Base-by-base conservation (phyloP, 2,329 filamentous ascomycete species). In the Calonectria hongkongensis region DNA sequence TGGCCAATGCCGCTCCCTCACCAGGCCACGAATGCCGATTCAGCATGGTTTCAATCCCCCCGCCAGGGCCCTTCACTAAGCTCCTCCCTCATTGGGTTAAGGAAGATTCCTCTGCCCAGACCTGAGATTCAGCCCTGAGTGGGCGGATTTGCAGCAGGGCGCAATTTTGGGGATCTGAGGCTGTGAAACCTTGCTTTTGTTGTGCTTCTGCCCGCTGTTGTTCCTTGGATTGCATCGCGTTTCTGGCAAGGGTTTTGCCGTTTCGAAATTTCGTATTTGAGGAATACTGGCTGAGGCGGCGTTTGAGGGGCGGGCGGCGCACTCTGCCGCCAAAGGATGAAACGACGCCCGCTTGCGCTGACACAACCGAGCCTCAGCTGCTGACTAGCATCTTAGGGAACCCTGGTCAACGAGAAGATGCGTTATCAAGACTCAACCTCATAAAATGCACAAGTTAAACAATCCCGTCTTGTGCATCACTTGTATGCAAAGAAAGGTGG, bases 91-190 rank as follows among this genome's bases (percentile, higher is more conserved):
- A 56, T 56, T 30, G 12, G 30, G 51, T 15, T 56, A 56, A 30
- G 51, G 51, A 21, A 36, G 6, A 28, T 21, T 33, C 10, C 15
- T n/a, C 51, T 33, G 18, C 6, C 18, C 33, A 41, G 33, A 21
- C n/a, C 33, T 33, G 2, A 33, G 54, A 21, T 39, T 58, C 33
- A 39, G 45, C 12, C n/a, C 54, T 36, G 21, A 16, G 51, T 30
- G 51, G 28, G 54, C 33, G 18, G 54, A 58, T 58, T 39, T 36
- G 51, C 51, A 36, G 10, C 51, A 36, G 18, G 51, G 51, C 51
- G 54, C 33, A 39, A 39, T 39, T 33, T 25, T 41, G 54, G 54
- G 39, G 33, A 58, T 58, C 33, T 30, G 54, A 12, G 30, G 30
- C 33, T 25, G 12, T 36, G 4, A n/a, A 21, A 13, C n/a, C 48